Evolutionary conservation across 345 rosid genomes (phyloP), one percentile per base, ranked within the genome.

Genomic region (Abelmoschus esculentus): DNA sequence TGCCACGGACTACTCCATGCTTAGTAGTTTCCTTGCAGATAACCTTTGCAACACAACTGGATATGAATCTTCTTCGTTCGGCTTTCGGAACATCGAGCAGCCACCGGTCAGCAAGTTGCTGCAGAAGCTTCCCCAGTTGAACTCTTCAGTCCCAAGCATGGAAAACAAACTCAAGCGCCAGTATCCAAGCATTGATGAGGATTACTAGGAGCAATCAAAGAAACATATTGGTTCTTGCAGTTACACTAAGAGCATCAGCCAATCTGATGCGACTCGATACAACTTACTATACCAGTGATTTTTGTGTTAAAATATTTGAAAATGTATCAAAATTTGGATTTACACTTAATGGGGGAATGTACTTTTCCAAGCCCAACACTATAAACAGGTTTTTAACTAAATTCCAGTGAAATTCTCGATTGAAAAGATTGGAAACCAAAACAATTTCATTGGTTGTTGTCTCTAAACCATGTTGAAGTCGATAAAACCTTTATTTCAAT

Each of bases 1-100:
- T 44, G 86, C 92, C 58, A 69, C 79, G 83, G 99, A 95, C 80
- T 86, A 82, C 77, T 73, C 89, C 8, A 14, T 91, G 61, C 77
- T 88, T 46, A 74, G 86, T 38, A 87, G 79, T 61, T 60, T 91
- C 59, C 79, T 91, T 0, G 76, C 85, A 11, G 99, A 93, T 56
- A 85, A 75, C 64, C 83, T 67, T 5, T 76, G 72, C 36, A 76
- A 70, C 36, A 55, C 76, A 14, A 38, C 63, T 2, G 89, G 79
- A 31, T 63, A 75, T 8, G 86, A 82, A 1, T 61, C 82, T 74
- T 18, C 36, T 28, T 19, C 81, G 1, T 59, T 69, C 67, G 69
- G 52, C 17, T 63, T 73, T 55, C 66, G 69, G 10, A 34, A 40
- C 15, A 13, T 66, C 1, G 79, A 79, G 10, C 83, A 69, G 70